These are phyloP conservation scores for Stromatinia cepivora DNA, from an alignment of 2,329 filamentous ascomycete species.

Conservation along the genomic window DNA sequence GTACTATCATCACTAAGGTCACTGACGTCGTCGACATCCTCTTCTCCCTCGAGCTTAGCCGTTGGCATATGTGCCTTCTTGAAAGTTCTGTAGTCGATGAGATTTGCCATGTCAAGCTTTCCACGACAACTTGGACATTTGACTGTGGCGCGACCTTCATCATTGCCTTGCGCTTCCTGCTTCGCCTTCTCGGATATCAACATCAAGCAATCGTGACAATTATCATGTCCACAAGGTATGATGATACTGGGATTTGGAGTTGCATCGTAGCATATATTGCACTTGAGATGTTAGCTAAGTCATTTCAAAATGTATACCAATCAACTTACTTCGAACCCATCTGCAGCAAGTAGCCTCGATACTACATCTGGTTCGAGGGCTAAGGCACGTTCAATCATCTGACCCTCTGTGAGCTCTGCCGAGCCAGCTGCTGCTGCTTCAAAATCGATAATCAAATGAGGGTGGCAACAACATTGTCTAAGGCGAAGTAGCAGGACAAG, in stretches of 20 bases:
- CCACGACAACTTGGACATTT: constrained; percentile 76
- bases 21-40: constrained; percentile 27
- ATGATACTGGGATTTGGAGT: constrained; percentile 75
- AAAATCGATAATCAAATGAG: constrained; percentile 68
- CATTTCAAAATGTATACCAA: neutral
- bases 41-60: constrained; percentile 41
- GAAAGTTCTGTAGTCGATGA: constrained; percentile 75
- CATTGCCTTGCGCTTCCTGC: constrained; percentile 51
- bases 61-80: constrained; percentile 66
- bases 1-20: constrained; percentile 37
- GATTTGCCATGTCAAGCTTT: constrained; percentile 62
- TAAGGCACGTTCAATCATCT: constrained; percentile 62
- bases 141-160: constrained; percentile 46
- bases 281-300: constrained; percentile 48
- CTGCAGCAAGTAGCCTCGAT: constrained; percentile 55
- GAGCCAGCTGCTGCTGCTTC: constrained; percentile 42
- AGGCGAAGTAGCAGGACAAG: constrained; percentile 76
- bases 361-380: constrained; percentile 61
- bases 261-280: constrained; percentile 79
- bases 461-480: constrained; percentile 80
- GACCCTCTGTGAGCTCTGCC: constrained; percentile 25
- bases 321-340: constrained; percentile 50
- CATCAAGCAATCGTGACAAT: constrained; percentile 74
- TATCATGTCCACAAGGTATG: constrained; percentile 79
- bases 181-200: constrained; percentile 63